Conservation (phyloP, 2,329 filamentous ascomycete genomes). For the Ophiocordyceps polyrhachis-furcata region DNA sequence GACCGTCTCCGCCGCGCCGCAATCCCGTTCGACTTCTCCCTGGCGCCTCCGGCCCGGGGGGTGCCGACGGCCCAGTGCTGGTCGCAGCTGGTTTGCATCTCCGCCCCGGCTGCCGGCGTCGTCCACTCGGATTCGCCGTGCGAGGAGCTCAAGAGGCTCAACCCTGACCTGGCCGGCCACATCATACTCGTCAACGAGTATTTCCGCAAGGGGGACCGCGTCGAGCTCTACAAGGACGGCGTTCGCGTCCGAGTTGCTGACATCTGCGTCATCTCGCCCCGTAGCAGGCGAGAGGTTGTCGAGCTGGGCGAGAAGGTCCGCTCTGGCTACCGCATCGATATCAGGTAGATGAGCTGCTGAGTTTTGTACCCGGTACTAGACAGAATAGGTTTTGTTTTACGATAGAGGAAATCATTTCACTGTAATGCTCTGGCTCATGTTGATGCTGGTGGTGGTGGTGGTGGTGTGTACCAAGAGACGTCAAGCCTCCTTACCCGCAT, state of each 20-base stretch:
- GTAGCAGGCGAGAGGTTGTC: not conserved
- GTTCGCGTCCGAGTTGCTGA: conserved; percentile 7
- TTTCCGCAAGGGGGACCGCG: not conserved
- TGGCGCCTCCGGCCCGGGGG: too few relatives aligned
- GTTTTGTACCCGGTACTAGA: not conserved
- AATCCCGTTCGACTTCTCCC: not conserved
- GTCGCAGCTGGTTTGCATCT: not conserved
- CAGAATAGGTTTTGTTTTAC: not conserved
- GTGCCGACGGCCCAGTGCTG: not conserved
- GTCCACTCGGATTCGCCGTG: not conserved
- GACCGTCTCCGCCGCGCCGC: not conserved
- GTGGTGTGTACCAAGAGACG: too few relatives aligned
- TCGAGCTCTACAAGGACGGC: not conserved
- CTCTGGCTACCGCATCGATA: conserved; percentile 4
- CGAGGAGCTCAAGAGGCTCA: not conserved
- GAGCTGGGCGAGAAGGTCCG: conserved; percentile 3
- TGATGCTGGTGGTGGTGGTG: not conserved
- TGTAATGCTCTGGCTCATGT: not conserved
- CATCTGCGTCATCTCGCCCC: conserved; percentile 6
- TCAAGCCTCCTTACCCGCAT: too few relatives aligned
- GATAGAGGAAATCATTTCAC: not conserved
- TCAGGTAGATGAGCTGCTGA: not conserved
- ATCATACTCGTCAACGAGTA: conserved; percentile 1
- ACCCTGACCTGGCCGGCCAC: not conserved
- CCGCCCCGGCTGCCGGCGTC: not conserved